Percentiles rank a stretch among this genome's conserved stretches.
These are phyloP conservation scores for Yamadazyma jaroonii DNA, from an alignment of 1,139 yeast genomes.

Conservation along the genomic window DNA sequence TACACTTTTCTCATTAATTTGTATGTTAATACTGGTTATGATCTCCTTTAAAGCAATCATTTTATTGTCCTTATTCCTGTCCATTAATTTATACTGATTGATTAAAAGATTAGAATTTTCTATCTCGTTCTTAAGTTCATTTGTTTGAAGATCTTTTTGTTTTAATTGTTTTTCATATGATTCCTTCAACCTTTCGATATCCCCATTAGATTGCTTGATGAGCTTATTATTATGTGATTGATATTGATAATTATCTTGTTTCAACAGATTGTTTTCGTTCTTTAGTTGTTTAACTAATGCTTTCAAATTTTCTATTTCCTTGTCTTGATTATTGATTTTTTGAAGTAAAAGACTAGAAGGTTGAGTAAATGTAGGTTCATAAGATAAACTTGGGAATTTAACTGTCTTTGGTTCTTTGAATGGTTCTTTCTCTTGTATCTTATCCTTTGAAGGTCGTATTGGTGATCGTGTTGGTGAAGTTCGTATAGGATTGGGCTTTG, in stretches of 20 bases:
- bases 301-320: conserved; percentile 5
- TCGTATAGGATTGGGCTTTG: no score
- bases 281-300: conserved; percentile 3
- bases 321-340: conserved; percentile 7
- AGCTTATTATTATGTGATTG: conserved; percentile 5
- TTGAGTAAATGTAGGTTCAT: no score
- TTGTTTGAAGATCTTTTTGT: background rate
- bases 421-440: background rate
- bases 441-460: no score
- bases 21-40: conserved; percentile 2
- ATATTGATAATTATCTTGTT: conserved; percentile 8
- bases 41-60: conserved; percentile 6
- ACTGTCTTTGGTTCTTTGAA: background rate
- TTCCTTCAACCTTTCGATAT: conserved; percentile 1
- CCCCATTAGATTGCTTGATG: background rate
- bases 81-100: conserved; percentile 4
- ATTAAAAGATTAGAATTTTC: background rate
- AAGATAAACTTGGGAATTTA: background rate
- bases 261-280: conserved; percentile 6
- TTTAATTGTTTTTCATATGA: conserved; percentile 2
- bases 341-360: conserved; percentile 6
- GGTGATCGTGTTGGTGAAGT: no score
- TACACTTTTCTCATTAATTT: conserved; percentile 1
- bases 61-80: conserved; percentile 6
- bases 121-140: background rate